Percentiles rank a stretch among this genome's conserved stretches.
These are phyloP conservation scores for Phytopythium helicoides DNA, from an alignment of 352 stramenopile species.

Conservation along the genomic window DNA sequence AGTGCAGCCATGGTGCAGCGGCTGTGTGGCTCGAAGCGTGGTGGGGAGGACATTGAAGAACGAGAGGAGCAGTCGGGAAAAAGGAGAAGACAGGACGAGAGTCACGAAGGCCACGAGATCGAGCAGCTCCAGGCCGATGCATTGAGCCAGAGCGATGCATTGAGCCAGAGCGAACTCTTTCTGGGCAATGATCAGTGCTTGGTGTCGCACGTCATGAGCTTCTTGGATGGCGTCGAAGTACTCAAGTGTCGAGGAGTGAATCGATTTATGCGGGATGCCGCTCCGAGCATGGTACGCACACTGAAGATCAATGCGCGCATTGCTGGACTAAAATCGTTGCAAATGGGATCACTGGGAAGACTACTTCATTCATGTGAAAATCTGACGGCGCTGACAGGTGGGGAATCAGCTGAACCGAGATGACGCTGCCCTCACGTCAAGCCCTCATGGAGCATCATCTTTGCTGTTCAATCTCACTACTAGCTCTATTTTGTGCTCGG, in stretches of 20 bases:
- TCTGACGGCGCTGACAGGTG: conserved; percentile 35
- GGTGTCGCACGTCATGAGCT: conserved; percentile 42
- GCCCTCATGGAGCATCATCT: not conserved
- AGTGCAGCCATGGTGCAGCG: conserved; percentile 6
- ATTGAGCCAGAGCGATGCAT: not conserved
- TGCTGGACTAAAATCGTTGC: conserved; percentile 19
- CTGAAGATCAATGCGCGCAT: conserved; percentile 38
- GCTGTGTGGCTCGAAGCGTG: not conserved
- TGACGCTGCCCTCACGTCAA: not conserved
- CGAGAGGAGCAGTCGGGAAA: not conserved
- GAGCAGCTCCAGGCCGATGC: not conserved
- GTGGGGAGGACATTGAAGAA: not conserved
- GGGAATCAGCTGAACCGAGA: conserved; percentile 13
- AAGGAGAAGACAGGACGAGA: conserved; percentile 9
- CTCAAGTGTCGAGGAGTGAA: conserved; percentile 39
- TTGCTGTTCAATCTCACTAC: not conserved
- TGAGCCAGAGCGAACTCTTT: conserved; percentile 18
- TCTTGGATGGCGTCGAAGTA: conserved; percentile 43
- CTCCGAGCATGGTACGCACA: conserved; percentile 34
- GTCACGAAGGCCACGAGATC: not conserved
- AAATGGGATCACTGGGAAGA: conserved; percentile 20
- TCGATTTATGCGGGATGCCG: conserved; percentile 34
- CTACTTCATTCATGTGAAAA: conserved; percentile 35
- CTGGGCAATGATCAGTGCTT: conserved; percentile 48
- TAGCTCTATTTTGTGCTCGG: not conserved